A percentile compares a stretch with the other conserved stretches of the same genome.
Evolutionary conservation across 768 basidiomycete genomes (phyloP).

Genomic region (Chiua virens): DNA sequence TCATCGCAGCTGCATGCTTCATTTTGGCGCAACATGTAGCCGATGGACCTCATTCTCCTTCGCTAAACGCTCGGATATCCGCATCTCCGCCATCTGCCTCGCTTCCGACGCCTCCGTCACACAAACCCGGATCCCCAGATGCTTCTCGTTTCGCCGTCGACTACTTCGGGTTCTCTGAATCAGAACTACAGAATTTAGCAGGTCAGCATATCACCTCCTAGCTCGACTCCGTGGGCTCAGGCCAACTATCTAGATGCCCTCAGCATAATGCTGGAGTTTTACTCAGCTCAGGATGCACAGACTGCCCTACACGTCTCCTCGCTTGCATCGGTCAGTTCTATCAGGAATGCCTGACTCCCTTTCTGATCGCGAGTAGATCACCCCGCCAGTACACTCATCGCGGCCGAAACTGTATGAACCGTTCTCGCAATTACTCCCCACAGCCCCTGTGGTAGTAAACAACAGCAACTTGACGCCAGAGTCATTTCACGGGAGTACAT

Average conservation of each 20-base stretch:
- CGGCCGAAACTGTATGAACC: constrained; percentile 43
- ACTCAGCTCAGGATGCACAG: constrained; percentile 58
- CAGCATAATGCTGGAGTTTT: constrained; percentile 70
- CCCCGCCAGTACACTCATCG: constrained; percentile 43
- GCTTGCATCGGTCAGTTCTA: constrained; percentile 49
- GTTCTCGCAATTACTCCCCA: constrained; percentile 32
- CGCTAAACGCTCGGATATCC: constrained; percentile 73
- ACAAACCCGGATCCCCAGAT: constrained; percentile 72
- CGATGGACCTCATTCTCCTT: constrained; percentile 72
- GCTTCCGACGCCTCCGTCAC: constrained; percentile 78
- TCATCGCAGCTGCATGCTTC: constrained; percentile 77
- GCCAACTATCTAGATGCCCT: constrained; percentile 50
- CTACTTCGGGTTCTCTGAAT: constrained; percentile 60
- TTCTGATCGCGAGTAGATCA: constrained; percentile 39
- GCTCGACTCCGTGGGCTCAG: constrained; percentile 1
- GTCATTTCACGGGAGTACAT: constrained; percentile 59
- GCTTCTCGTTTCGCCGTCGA: constrained; percentile 67
- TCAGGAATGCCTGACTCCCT: background rate
- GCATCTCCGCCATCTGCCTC: constrained; percentile 70
- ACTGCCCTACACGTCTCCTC: constrained; percentile 49
- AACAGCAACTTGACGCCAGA: constrained; percentile 51
- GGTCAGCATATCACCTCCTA: constrained; percentile 41
- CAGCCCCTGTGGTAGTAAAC: constrained; percentile 26
- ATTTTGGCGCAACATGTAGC: constrained; percentile 70
- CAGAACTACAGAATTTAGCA: constrained; percentile 57